phyloP scores from a whole-genome alignment of 2,329 filamentous ascomycete species.

The Dactylellina cionopaga region DNA sequence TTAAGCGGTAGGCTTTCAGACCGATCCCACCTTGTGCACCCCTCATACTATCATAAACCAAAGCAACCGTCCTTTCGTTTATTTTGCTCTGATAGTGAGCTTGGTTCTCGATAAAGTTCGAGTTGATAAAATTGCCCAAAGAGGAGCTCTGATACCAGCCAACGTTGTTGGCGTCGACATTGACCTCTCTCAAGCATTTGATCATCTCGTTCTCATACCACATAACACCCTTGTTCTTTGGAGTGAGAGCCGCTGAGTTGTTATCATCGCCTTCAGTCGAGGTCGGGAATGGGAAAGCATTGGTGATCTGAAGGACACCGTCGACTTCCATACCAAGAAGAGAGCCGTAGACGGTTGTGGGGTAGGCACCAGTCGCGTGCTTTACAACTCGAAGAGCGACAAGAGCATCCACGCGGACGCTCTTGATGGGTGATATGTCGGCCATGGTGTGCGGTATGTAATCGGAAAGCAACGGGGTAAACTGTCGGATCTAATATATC shows the following conservation, averaged over 20 bases:
- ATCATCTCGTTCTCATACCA: constrained; percentile 97
- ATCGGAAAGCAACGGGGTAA: too few species aligned
- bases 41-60: constrained; percentile 94
- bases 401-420: constrained; percentile 93
- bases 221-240: constrained; percentile 88
- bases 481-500: too few species aligned
- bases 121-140: constrained; percentile 98
- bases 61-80: constrained; percentile 84
- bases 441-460: constrained; percentile 40
- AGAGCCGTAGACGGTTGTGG: constrained; percentile 86
- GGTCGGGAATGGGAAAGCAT: constrained; percentile 89
- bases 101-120: constrained; percentile 97
- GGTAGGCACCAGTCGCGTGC: constrained; percentile 88
- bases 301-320: constrained; percentile 86
- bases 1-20: constrained; percentile 89
- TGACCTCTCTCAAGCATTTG: constrained; percentile 93
- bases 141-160: constrained; percentile 99
- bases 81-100: constrained; percentile 93
- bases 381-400: constrained; percentile 99
- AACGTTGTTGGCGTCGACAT: constrained; percentile 96
- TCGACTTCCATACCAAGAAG: constrained; percentile 92
- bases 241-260: constrained; percentile 79
- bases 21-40: constrained; percentile 91
- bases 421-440: constrained; percentile 66
- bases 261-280: constrained; percentile 52